Evolutionary conservation across 345 rosid species (phyloP), one percentile per base, ranked within the genome.

Genomic region (Camelina hispida): DNA sequence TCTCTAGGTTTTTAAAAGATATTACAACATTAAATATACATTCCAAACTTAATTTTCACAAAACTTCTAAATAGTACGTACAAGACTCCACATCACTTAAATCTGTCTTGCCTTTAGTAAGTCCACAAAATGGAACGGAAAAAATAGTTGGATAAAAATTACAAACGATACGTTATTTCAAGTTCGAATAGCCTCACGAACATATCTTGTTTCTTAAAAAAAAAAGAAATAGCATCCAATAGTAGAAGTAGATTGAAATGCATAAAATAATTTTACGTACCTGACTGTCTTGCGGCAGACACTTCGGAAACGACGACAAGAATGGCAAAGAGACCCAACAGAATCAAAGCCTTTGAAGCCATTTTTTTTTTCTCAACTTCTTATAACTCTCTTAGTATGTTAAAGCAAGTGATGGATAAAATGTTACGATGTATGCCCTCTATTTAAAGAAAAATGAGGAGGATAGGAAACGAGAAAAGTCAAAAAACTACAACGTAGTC

Each of bases 291-390:
- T 61, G 68, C 72, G 0, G 44, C 66, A 0, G 38, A 58, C 23
- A 66, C 53, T 68, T 75, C 67, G 6, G 40, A 66, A 32, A 66
- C 67, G 16, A 74, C 59, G 28, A 66, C 13, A 47, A 74, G 61
- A 66, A 74, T 4, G 34, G 66, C 66, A 38, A 74, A 47, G 72
- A 74, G 40, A 47, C 78, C 78, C 25, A 74, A 66, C 22, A 74
- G 16, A 58, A 74, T 1, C 78, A 74, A 74, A 56, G 66, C 4
- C 38, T 74, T 74, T 16, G 72, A 74, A 58, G 59, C 72, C 78
- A 74, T 74, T 37, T 50, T 58, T 35, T 35, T 66, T 37, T 37
- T 37, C 9, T 40, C 3, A 14, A 5, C 2, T 14, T 44, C 16
- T 44, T 14, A 14, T 44, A 15, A 44, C 48, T 44, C 48, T 44